Evolutionary conservation across 208 protist genomes (phyloP).

Genomic region (Tritrichomonas foetus): DNA sequence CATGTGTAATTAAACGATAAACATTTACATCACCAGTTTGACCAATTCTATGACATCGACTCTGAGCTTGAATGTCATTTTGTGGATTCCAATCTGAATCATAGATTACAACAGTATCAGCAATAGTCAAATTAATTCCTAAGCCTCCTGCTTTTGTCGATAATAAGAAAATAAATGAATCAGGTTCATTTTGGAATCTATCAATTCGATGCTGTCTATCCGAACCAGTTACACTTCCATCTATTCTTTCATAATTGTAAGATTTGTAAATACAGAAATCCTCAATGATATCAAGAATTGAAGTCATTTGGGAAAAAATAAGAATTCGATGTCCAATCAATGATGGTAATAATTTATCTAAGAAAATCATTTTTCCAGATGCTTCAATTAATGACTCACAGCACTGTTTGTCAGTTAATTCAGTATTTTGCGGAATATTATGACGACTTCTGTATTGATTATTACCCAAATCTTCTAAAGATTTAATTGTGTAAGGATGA

Average conservation of each 20-base stretch:
- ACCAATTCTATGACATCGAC: slow-evolving; percentile 83
- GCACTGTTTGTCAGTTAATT: neutral
- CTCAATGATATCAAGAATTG: slow-evolving; percentile 48
- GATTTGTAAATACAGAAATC: slow-evolving; percentile 69
- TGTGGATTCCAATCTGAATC: slow-evolving; percentile 92
- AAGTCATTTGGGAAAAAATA: slow-evolving; percentile 85
- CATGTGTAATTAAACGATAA: neutral
- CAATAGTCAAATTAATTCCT: slow-evolving; percentile 69
- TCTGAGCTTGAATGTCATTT: slow-evolving; percentile 87
- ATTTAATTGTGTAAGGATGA: slow-evolving; percentile 86
- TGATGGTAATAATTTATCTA: slow-evolving; percentile 67
- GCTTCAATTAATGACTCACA: slow-evolving; percentile 54
- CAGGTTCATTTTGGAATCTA: slow-evolving; percentile 48
- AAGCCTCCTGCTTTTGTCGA: slow-evolving; percentile 70
- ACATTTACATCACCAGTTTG: slow-evolving; percentile 64
- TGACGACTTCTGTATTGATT: slow-evolving; percentile 66
- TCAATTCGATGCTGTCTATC: slow-evolving; percentile 57
- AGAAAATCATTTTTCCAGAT: slow-evolving; percentile 64
- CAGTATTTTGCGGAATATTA: slow-evolving; percentile 68
- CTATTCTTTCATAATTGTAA: slow-evolving; percentile 70
- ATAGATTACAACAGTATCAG: slow-evolving; percentile 71
- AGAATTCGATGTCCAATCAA: slow-evolving; percentile 78
- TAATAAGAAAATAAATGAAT: slow-evolving; percentile 65
- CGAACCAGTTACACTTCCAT: slow-evolving; percentile 42
- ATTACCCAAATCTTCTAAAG: slow-evolving; percentile 64